Evolutionary conservation across 1,284 basidiomycete species (phyloP).

Genomic region (Golubevia pallescens): DNA sequence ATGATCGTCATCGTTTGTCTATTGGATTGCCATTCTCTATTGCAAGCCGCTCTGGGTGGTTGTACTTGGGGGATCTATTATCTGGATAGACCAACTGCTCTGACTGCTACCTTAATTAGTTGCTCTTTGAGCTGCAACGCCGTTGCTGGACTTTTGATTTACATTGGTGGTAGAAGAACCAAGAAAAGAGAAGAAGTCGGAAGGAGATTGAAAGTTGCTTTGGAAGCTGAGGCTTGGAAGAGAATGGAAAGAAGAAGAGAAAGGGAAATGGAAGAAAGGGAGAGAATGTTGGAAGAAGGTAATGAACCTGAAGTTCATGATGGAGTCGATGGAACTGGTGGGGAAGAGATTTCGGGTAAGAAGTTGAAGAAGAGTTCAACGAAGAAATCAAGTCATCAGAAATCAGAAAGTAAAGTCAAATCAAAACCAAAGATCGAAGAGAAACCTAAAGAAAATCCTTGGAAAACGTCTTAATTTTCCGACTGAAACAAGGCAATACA

Average conservation of each 20-base stretch:
- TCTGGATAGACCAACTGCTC: constrained; percentile 38
- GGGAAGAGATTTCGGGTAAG: too few relatives aligned
- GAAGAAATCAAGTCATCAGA: too few relatives aligned
- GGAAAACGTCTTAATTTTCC: too few relatives aligned
- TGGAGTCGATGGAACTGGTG: too few relatives aligned
- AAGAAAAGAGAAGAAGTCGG: constrained; percentile 59
- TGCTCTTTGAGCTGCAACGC: constrained; percentile 52
- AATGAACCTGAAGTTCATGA: too few relatives aligned
- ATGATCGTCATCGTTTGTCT: constrained; percentile 58
- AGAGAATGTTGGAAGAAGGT: too few relatives aligned
- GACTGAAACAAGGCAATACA: too few relatives aligned
- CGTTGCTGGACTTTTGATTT: constrained; percentile 54
- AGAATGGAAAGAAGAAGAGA: constrained; percentile 22
- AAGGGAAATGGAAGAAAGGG: too few relatives aligned
- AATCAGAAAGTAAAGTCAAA: too few relatives aligned
- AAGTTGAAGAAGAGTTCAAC: too few relatives aligned
- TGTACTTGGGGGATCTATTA: constrained; percentile 58
- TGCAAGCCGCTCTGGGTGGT: constrained; percentile 49
- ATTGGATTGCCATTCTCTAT: constrained; percentile 47
- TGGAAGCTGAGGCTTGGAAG: constrained; percentile 47
- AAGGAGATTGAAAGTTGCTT: constrained; percentile 38
- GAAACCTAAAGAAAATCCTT: too few relatives aligned
- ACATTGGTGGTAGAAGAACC: constrained; percentile 43
- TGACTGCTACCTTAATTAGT: constrained; percentile 52
- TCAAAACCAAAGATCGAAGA: too few relatives aligned